A percentile compares a stretch with the other conserved stretches of the same genome.
Evolutionary conservation across 2,329 filamentous ascomycete genomes (phyloP).

Genomic region (Beauveria medogensis): DNA sequence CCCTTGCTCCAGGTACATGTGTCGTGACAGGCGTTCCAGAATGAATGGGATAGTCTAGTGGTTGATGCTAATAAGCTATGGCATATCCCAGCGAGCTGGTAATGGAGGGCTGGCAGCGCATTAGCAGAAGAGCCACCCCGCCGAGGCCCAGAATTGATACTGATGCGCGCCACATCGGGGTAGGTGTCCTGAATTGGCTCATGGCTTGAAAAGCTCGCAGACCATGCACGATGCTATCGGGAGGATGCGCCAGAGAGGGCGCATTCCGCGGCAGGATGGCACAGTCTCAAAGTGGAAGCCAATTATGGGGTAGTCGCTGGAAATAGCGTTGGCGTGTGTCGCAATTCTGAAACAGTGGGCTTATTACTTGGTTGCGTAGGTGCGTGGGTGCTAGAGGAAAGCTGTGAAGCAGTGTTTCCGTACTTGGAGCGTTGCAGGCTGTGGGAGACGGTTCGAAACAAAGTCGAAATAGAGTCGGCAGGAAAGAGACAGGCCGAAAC

Average conservation of each 20-base stretch:
- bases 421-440: not conserved
- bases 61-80: not conserved
- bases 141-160: not conserved
- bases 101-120: conserved; percentile 7
- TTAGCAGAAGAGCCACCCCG: not conserved
- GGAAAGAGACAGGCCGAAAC: not conserved
- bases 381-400: no score
- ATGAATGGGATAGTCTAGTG: not conserved
- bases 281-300: not conserved
- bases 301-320: not conserved
- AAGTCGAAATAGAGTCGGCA: not conserved
- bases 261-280: not conserved
- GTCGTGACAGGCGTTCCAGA: conserved; percentile 3
- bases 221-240: not conserved
- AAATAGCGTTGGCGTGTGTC: not conserved
- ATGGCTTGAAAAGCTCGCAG: not conserved
- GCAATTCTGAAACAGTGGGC: conserved; percentile 10
- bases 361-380: not conserved
- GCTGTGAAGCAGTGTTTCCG: not conserved
- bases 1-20: conserved; percentile 4
- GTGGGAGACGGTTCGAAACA: not conserved
- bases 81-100: not conserved
- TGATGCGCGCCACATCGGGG: conserved; percentile 1
- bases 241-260: not conserved
- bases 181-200: conserved; percentile 1